Conservation (phyloP, 2,329 filamentous ascomycete species). For the Trichoderma harzianum region DNA sequence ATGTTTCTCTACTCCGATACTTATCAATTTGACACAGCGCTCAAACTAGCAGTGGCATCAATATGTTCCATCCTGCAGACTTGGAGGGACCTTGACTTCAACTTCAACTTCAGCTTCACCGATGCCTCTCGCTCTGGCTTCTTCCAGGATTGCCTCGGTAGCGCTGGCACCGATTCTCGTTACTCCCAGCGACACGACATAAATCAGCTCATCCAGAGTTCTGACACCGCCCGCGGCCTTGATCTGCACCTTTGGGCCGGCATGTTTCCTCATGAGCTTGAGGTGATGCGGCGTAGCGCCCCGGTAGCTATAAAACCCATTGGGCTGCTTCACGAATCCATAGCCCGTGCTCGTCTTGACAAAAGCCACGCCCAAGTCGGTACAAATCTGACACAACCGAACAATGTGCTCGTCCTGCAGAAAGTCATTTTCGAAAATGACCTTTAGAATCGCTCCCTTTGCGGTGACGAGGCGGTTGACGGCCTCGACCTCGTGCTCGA, state of each 20-base stretch:
- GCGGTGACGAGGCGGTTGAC: slow-evolving; percentile 47
- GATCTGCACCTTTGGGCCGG: slow-evolving; percentile 45
- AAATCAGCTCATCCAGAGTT: slow-evolving; percentile 54
- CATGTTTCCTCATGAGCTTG: slow-evolving; percentile 50
- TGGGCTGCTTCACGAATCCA: slow-evolving; percentile 54
- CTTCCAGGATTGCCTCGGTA: slow-evolving; percentile 52
- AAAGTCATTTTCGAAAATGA: slow-evolving; percentile 62
- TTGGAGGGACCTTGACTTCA: slow-evolving; percentile 19
- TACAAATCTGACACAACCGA: slow-evolving; percentile 54
- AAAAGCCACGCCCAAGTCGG: slow-evolving; percentile 48
- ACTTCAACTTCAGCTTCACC: slow-evolving; percentile 20
- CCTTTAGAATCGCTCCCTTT: slow-evolving; percentile 50
- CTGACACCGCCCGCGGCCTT: slow-evolving; percentile 58
- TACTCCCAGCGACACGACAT: slow-evolving; percentile 52
- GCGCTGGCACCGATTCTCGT: slow-evolving; percentile 55
- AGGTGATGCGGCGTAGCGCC: slow-evolving; percentile 52
- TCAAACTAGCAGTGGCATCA: neutral
- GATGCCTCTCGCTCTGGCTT: slow-evolving; percentile 50
- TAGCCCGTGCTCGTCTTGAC: slow-evolving; percentile 61
- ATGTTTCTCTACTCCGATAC: neutral
- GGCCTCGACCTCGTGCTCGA: slow-evolving; percentile 47
- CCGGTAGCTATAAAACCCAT: slow-evolving; percentile 50
- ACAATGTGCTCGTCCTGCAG: slow-evolving; percentile 48
- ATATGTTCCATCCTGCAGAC: slow-evolving; percentile 4
- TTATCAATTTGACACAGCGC: neutral